These are phyloP conservation scores for Candida sp. DNA, from an alignment of 1,139 yeast genomes.

Conservation along the genomic window DNA sequence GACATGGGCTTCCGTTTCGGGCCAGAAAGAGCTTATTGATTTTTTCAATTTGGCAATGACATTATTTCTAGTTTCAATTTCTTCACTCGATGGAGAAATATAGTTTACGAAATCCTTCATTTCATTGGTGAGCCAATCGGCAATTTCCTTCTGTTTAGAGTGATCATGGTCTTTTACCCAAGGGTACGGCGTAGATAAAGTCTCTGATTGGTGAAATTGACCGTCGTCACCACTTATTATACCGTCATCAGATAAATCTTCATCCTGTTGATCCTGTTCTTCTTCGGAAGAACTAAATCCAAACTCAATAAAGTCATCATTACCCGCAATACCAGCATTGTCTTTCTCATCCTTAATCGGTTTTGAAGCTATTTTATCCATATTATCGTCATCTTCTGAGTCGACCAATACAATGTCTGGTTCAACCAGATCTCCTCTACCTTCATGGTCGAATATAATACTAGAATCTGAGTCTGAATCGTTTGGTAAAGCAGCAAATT, in stretches of 20 bases:
- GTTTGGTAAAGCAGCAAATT: slow-evolving; percentile 1
- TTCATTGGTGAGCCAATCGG: slow-evolving; percentile 87
- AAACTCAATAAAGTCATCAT: slow-evolving; percentile 60
- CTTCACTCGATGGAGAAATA: slow-evolving; percentile 81
- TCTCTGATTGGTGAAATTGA: slow-evolving; percentile 9
- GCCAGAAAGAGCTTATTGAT: slow-evolving; percentile 67
- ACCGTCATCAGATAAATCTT: slow-evolving; percentile 33
- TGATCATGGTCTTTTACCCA: slow-evolving; percentile 82
- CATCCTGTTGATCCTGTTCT: slow-evolving; percentile 26
- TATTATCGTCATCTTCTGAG: slow-evolving; percentile 28
- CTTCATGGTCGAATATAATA: neutral
- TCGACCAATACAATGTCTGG: slow-evolving; percentile 15
- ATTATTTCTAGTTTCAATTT: slow-evolving; percentile 64
- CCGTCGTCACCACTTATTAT: slow-evolving; percentile 36
- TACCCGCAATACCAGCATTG: slow-evolving; percentile 37
- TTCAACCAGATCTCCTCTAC: neutral
- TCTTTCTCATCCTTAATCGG: slow-evolving; percentile 17
- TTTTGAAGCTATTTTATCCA: slow-evolving; percentile 11
- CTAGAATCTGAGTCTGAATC: slow-evolving; percentile 1
- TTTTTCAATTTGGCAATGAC: slow-evolving; percentile 61
- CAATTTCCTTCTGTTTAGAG: slow-evolving; percentile 68
- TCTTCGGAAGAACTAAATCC: slow-evolving; percentile 48
- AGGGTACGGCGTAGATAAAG: slow-evolving; percentile 51
- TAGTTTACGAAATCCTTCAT: slow-evolving; percentile 83
- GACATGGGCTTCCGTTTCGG: slow-evolving; percentile 76